Percentiles rank a stretch among this genome's conserved stretches.
phyloP scores from a whole-genome alignment of 768 basidiomycete genomes.

The Pleurotus tuoliensis region DNA sequence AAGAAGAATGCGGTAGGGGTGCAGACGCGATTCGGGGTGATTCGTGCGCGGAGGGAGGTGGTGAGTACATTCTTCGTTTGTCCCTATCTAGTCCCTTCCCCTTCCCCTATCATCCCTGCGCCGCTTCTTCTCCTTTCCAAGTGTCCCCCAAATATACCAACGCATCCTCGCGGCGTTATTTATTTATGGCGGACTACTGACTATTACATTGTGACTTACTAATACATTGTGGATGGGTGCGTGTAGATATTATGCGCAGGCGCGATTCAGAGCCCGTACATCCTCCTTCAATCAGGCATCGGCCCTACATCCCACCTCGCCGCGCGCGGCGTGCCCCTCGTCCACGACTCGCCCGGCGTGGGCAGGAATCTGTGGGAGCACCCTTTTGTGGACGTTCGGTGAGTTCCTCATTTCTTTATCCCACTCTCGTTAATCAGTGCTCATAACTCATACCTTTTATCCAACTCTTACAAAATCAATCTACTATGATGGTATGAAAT shows the following conservation, averaged over 20 bases:
- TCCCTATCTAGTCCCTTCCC: no score
- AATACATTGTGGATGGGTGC: neutral
- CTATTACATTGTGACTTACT: no score
- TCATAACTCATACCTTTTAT: no score
- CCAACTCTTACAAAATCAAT: no score
- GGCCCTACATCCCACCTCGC: slow-evolving; percentile 1
- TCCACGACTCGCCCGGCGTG: slow-evolving; percentile 1
- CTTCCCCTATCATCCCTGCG: neutral
- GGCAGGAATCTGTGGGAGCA: slow-evolving; percentile 6
- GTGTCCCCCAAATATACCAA: neutral
- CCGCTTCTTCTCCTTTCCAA: neutral
- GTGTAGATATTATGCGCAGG: slow-evolving; percentile 3
- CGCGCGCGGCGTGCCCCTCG: neutral
- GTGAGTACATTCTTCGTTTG: neutral
- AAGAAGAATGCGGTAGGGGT: neutral
- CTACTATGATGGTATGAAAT: no score
- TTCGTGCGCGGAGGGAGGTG: neutral
- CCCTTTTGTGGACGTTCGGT: slow-evolving; percentile 5
- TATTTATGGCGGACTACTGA: neutral
- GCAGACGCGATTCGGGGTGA: neutral
- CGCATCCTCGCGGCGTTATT: neutral
- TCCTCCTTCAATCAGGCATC: slow-evolving; percentile 1
- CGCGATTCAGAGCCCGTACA: slow-evolving; percentile 5
- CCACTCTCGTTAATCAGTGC: no score
- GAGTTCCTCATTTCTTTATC: neutral